phyloP scores from a whole-genome alignment of 1,139 yeast genomes.

The Pichia kudriavzevii region DNA sequence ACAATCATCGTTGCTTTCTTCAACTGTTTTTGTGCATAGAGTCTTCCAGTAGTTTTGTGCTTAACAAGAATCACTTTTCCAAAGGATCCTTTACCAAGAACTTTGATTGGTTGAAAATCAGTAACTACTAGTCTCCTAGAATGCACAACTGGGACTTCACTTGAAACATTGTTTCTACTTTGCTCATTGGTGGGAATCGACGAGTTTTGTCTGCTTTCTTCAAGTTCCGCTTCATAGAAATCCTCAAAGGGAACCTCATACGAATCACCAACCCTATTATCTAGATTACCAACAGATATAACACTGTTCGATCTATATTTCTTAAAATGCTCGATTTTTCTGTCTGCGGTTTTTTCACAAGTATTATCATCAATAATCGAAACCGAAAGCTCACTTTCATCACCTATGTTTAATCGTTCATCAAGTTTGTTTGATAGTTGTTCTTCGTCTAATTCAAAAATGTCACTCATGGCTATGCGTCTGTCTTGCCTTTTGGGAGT shows the following conservation, averaged over 20 bases:
- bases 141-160: too few species aligned
- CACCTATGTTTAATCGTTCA: too few species aligned
- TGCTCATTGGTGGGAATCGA: too few species aligned
- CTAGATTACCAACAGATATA: constrained; percentile 31
- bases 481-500: too few species aligned
- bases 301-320: constrained; percentile 26
- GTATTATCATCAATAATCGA: too few species aligned
- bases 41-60: constrained; percentile 57
- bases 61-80: constrained; percentile 85
- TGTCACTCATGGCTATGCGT: constrained; percentile 25
- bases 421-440: too few species aligned
- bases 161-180: too few species aligned
- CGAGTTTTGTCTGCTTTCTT: constrained; percentile 17
- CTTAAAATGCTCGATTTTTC: constrained; percentile 15
- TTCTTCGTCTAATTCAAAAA: constrained; percentile 27
- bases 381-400: too few species aligned
- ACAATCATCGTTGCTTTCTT: constrained; percentile 71
- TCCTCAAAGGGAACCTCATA: constrained; percentile 40
- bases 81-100: constrained; percentile 83
- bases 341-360: too few species aligned
- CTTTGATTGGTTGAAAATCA: constrained; percentile 78
- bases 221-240: constrained; percentile 19
- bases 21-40: constrained; percentile 86
- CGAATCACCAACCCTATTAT: constrained; percentile 38
- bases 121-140: constrained; percentile 35